Conservation (phyloP, 2,329 filamentous ascomycete genomes). For the Colletotrichum sojae region DNA sequence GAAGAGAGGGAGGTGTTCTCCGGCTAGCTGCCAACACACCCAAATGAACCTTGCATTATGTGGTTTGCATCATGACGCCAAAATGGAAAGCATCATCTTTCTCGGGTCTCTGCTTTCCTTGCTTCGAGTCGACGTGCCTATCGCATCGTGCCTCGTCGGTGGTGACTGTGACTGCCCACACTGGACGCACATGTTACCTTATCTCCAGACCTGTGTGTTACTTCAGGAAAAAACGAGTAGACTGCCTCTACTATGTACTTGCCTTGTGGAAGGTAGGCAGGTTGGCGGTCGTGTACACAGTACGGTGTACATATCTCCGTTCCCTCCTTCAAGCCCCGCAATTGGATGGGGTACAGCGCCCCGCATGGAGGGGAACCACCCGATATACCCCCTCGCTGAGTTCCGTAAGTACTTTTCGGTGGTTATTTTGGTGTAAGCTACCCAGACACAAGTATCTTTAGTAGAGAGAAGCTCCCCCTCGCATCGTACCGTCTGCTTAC, state of each 20-base stretch:
- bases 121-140: constrained; percentile 10
- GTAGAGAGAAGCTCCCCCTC: not conserved
- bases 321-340: too few relatives aligned
- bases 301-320: too few relatives aligned
- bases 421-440: too few relatives aligned
- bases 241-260: too few relatives aligned
- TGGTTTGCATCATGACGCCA: constrained; percentile 4
- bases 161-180: too few relatives aligned
- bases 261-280: too few relatives aligned
- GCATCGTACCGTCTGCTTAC: constrained; percentile 1
- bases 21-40: not conserved
- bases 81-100: not conserved
- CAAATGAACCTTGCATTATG: too few relatives aligned
- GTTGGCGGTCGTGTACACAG: too few relatives aligned
- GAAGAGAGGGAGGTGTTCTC: constrained; percentile 11
- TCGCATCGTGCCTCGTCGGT: constrained; percentile 4
- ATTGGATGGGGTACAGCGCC: not conserved
- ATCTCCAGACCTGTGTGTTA: not conserved
- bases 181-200: not conserved
- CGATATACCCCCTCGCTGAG: not conserved
- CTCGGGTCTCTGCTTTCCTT: not conserved
- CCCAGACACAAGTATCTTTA: too few relatives aligned
- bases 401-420: not conserved
- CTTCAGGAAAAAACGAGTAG: not conserved
- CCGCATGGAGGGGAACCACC: not conserved